Conservation (phyloP, 2,329 filamentous ascomycete genomes). For the Alternaria postmessia region DNA sequence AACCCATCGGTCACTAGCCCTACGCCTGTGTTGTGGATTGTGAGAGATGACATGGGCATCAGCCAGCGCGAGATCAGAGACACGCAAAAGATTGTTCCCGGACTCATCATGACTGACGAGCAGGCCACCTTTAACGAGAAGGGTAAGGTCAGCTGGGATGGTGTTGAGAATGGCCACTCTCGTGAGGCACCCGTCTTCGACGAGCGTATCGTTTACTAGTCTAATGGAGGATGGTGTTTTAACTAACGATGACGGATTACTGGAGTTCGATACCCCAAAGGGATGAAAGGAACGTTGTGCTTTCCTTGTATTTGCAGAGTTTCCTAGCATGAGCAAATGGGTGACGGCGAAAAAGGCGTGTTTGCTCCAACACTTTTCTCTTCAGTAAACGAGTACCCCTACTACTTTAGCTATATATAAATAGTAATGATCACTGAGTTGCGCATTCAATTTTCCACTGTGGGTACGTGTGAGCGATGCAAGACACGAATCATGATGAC, state of each 20-base stretch:
- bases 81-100: slow-evolving; percentile 49
- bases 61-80: slow-evolving; percentile 53
- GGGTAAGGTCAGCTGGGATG: slow-evolving; percentile 54
- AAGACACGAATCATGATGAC: background rate
- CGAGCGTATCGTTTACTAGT: slow-evolving; percentile 47
- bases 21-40: slow-evolving; percentile 57
- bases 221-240: slow-evolving; percentile 23
- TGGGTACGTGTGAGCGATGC: too few species aligned
- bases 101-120: slow-evolving; percentile 55
- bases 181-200: slow-evolving; percentile 56
- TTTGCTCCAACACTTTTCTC: background rate
- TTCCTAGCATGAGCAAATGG: background rate
- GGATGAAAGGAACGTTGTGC: background rate
- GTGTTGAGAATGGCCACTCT: slow-evolving; percentile 50
- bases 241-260: background rate
- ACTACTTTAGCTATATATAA: slow-evolving; percentile 3
- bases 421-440: background rate
- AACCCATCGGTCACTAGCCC: slow-evolving; percentile 55
- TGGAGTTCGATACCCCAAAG: slow-evolving; percentile 5
- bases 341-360: background rate
- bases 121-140: slow-evolving; percentile 56
- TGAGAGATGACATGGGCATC: slow-evolving; percentile 55
- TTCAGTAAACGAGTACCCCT: slow-evolving; percentile 1
- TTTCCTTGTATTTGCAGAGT: background rate
- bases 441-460: background rate